Evolutionary conservation across 441 rosid species (phyloP).

Genomic region (Aquilaria agallochum): DNA sequence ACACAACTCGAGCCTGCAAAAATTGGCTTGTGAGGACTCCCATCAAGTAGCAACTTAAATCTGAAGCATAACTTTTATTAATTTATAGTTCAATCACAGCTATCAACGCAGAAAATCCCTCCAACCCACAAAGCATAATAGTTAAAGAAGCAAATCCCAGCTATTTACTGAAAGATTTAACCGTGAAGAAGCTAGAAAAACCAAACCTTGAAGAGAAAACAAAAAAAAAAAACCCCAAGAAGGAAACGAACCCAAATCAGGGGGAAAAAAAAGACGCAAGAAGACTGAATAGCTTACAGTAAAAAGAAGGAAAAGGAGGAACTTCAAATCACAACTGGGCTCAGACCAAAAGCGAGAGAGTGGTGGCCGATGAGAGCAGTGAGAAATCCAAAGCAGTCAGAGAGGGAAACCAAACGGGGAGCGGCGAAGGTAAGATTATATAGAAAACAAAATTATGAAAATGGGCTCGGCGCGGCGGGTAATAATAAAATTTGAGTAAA

Average conservation of each 20-base stretch:
- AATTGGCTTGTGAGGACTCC: no score
- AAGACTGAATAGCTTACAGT: background rate
- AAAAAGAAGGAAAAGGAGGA: background rate
- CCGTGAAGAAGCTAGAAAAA: no score
- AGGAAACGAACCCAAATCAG: background rate
- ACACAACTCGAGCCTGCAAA: no score
- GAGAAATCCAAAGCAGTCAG: constrained; percentile 20
- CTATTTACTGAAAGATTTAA: no score
- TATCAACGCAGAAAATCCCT: no score
- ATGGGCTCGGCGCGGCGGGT: constrained; percentile 24
- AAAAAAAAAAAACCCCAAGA: no score
- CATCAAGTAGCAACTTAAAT: no score
- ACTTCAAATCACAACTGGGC: background rate
- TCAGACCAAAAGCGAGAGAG: constrained; percentile 1
- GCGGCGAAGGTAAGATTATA: constrained; percentile 27
- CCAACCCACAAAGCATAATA: no score
- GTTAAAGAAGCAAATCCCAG: no score
- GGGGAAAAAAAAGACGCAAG: background rate
- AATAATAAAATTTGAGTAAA: background rate
- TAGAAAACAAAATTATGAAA: constrained; percentile 37
- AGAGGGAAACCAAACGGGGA: constrained; percentile 20
- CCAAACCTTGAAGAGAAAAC: no score
- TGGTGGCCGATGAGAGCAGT: background rate
- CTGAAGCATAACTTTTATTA: no score
- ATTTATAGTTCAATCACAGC: no score